Evolutionary conservation across 2,329 filamentous ascomycete genomes (phyloP).

Genomic region (Colletotrichum sp.): DNA sequence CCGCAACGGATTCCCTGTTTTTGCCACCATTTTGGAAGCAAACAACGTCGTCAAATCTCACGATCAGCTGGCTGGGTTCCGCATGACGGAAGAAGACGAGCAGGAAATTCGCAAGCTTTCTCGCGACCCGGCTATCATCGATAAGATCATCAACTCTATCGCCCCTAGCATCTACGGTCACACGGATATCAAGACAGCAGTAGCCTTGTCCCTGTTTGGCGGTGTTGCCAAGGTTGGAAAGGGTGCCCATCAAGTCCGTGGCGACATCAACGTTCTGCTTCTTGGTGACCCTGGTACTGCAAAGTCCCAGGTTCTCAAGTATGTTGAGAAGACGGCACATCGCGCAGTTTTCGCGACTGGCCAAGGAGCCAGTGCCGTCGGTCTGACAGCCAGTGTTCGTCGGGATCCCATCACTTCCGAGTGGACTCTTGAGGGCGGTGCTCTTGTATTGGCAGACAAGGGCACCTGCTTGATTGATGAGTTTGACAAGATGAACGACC

Average conservation of each 20-base stretch:
- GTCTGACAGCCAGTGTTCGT: constrained; percentile 95
- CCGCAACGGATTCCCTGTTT: constrained; percentile 97
- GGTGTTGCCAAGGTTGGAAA: constrained; percentile 92
- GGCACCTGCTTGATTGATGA: constrained; percentile 97
- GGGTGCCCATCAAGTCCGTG: constrained; percentile 88
- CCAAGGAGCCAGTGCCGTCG: constrained; percentile 95
- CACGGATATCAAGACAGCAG: constrained; percentile 94
- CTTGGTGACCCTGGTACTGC: constrained; percentile 97
- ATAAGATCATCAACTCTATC: constrained; percentile 91
- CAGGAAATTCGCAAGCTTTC: constrained; percentile 87
- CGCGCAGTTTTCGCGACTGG: constrained; percentile 97
- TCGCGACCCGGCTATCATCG: constrained; percentile 87
- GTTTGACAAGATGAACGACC: constrained; percentile 99
- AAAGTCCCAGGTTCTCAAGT: constrained; percentile 97
- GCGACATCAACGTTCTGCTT: constrained; percentile 96
- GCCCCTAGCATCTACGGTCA: constrained; percentile 98
- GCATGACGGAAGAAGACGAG: constrained; percentile 94
- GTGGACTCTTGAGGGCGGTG: constrained; percentile 97
- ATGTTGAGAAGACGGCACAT: constrained; percentile 96
- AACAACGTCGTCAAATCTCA: constrained; percentile 98
- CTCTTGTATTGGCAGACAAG: constrained; percentile 90
- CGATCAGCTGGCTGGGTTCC: constrained; percentile 95
- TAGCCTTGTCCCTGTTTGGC: constrained; percentile 92
- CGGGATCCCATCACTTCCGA: constrained; percentile 94
- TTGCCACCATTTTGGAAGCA: constrained; percentile 95